Conservation (phyloP, 1,284 basidiomycete genomes). For the Testicularia cyperi region DNA sequence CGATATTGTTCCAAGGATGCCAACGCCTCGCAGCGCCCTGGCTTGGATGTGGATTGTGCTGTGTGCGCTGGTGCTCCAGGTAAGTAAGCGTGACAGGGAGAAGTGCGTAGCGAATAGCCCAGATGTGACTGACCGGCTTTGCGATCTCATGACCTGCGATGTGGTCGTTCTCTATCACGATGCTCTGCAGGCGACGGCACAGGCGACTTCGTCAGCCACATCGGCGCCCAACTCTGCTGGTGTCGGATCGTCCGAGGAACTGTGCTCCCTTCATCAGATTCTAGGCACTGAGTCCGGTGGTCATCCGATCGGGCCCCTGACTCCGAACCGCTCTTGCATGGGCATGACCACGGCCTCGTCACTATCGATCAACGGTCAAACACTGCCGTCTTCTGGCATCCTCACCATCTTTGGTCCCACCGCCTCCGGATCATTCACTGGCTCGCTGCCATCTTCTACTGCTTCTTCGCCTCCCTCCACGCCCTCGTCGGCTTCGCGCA, state of each 20-base stretch:
- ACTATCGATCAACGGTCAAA: slow-evolving; percentile 13
- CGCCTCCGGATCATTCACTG: not conserved
- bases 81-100: too few species aligned
- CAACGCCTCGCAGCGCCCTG: too few species aligned
- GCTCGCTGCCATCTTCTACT: not conserved
- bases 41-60: too few species aligned
- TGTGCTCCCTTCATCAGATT: slow-evolving; percentile 12
- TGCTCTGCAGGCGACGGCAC: too few species aligned
- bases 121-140: too few species aligned
- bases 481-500: not conserved
- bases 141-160: too few species aligned
- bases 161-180: too few species aligned
- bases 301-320: slow-evolving; percentile 23
- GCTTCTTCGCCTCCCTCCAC: not conserved
- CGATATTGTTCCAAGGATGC: too few species aligned
- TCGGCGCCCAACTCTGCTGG: too few species aligned
- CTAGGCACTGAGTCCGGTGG: slow-evolving; percentile 8
- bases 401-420: slow-evolving; percentile 17
- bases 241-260: slow-evolving; percentile 6
- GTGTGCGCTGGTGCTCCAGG: too few species aligned
- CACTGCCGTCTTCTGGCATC: slow-evolving; percentile 18
- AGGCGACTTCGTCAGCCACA: too few species aligned
- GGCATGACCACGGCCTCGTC: slow-evolving; percentile 7
- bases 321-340: slow-evolving; percentile 7
- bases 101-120: too few species aligned